Conservation (phyloP, 306 rosid species). For the Sphenostylis stenocarpa region DNA sequence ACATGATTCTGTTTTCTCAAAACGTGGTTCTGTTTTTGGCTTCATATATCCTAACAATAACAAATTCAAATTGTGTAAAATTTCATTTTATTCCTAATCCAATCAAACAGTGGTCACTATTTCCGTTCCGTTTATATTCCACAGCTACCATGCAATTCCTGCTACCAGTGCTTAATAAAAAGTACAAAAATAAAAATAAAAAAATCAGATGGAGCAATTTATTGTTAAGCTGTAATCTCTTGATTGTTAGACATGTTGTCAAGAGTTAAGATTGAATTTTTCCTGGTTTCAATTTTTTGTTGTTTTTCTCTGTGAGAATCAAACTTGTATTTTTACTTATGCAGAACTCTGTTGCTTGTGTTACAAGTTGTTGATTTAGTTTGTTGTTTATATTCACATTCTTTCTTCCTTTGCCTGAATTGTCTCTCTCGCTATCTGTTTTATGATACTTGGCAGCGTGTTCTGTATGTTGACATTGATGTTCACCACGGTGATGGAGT, state of each 20-base stretch:
- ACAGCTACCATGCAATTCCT: not conserved
- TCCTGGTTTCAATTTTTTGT: not conserved
- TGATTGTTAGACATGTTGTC: not conserved
- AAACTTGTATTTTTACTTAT: not conserved
- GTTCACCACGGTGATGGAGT: conserved; percentile 99
- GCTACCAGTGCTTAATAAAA: not conserved
- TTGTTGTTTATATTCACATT: not conserved
- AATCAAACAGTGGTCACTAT: not conserved
- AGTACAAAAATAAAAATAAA: too few species aligned
- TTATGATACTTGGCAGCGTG: conserved; percentile 60
- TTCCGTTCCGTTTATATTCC: conserved; percentile 3
- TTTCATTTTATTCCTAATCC: not conserved
- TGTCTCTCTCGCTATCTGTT: conserved; percentile 27
- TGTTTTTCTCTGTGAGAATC: not conserved
- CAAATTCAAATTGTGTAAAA: not conserved
- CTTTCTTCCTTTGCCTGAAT: not conserved
- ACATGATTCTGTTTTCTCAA: too few species aligned
- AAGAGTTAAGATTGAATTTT: not conserved
- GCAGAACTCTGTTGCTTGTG: not conserved
- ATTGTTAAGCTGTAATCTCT: not conserved
- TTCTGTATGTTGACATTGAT: conserved; percentile 79
- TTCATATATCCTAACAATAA: too few species aligned
- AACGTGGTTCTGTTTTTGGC: too few species aligned
- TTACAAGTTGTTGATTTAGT: not conserved
- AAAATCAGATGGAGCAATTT: not conserved